Percentiles rank a stretch among this genome's conserved stretches.
Conservation (phyloP, 768 basidiomycete genomes). For the Daedaleopsis sinensis region DNA sequence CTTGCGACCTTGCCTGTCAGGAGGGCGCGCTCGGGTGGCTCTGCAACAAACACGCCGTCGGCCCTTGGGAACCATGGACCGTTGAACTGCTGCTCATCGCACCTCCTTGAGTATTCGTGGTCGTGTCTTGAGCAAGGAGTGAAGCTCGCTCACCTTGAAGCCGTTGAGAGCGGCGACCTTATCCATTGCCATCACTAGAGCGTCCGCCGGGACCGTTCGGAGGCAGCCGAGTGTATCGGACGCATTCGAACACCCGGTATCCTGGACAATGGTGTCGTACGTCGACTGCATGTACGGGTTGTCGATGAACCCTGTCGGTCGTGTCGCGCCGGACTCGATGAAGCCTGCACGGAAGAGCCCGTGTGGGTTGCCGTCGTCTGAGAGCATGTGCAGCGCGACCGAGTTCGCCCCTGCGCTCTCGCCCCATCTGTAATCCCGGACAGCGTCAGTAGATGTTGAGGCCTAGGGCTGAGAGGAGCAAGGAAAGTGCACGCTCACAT, state of each 20-base stretch:
- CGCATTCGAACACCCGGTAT: constrained; percentile 37
- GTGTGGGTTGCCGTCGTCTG: constrained; percentile 24
- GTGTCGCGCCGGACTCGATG: constrained; percentile 32
- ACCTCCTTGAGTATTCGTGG: neutral
- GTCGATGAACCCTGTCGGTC: constrained; percentile 1
- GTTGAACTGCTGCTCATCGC: neutral
- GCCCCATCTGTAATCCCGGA: constrained; percentile 32
- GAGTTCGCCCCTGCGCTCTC: constrained; percentile 41
- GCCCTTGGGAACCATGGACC: constrained; percentile 19
- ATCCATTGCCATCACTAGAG: constrained; percentile 37
- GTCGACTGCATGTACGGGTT: constrained; percentile 3
- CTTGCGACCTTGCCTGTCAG: constrained; percentile 13
- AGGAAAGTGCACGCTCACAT: constrained; percentile 31
- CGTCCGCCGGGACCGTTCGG: constrained; percentile 37
- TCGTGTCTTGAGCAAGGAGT: neutral
- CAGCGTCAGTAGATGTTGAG: constrained; percentile 26
- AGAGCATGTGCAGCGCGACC: constrained; percentile 31
- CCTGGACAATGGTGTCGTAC: constrained; percentile 43
- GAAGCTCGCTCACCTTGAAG: constrained; percentile 30
- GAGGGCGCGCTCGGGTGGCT: constrained; percentile 12
- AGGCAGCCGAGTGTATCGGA: constrained; percentile 45
- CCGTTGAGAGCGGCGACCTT: constrained; percentile 33
- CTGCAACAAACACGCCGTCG: constrained; percentile 23
- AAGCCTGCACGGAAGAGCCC: constrained; percentile 35
- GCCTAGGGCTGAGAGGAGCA: too few species aligned